Percentiles rank a stretch among this genome's conserved stretches.
Evolutionary conservation across 306 rosid species (phyloP).

Genomic region (Castanea crenata): DNA sequence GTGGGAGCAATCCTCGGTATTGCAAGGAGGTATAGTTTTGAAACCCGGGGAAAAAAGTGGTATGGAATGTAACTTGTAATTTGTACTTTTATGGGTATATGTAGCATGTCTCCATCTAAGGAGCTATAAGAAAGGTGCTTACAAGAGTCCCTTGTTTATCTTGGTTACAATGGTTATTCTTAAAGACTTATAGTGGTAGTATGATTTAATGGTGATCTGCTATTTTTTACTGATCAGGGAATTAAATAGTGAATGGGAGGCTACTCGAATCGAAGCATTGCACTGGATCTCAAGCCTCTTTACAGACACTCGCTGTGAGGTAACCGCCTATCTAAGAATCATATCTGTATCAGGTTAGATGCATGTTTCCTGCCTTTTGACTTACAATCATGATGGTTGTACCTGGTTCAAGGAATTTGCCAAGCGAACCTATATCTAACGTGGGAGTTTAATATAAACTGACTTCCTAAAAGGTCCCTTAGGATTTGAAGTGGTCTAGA

Average conservation of each 20-base stretch:
- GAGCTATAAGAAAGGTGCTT: constrained; percentile 25
- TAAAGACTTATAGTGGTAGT: background rate
- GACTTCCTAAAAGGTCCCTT: background rate
- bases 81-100: constrained; percentile 11
- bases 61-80: constrained; percentile 31
- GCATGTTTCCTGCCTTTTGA: background rate
- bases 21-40: constrained; percentile 70
- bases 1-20: constrained; percentile 81
- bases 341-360: background rate
- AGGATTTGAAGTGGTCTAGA: background rate
- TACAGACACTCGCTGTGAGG: constrained; percentile 80
- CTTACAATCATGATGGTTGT: background rate
- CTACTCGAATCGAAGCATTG: constrained; percentile 93
- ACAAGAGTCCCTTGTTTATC: constrained; percentile 18
- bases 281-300: constrained; percentile 88
- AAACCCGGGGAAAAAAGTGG: constrained; percentile 20
- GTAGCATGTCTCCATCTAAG: constrained; percentile 3
- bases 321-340: constrained; percentile 27
- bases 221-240: constrained; percentile 68
- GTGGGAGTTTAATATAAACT: background rate
- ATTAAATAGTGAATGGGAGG: constrained; percentile 88
- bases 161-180: background rate
- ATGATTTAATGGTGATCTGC: constrained; percentile 29
- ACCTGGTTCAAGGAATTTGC: background rate
- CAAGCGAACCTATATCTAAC: background rate